A percentile compares a stretch with the other conserved stretches of the same genome.
phyloP scores from a whole-genome alignment of 2,329 filamentous ascomycete genomes.

The Cladobotryum mycophilum region DNA sequence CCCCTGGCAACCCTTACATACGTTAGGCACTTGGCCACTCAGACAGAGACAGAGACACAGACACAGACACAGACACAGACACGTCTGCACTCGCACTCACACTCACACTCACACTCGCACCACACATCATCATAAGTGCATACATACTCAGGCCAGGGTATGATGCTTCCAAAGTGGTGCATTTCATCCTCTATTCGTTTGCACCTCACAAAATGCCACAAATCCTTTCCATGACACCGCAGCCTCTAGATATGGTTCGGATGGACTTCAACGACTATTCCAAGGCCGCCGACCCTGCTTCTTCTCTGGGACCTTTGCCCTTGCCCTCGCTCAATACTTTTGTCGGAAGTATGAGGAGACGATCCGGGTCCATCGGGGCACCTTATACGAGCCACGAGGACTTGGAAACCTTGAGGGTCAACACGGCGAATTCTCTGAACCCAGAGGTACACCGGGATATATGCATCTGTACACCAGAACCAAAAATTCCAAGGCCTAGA shows the following conservation, averaged over 20 bases:
- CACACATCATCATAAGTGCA: too few species aligned
- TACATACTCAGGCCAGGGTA: not conserved
- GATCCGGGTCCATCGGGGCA: conserved; percentile 40
- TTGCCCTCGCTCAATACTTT: not conserved
- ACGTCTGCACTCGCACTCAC: not conserved
- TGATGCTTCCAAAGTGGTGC: not conserved
- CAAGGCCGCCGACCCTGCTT: conserved; percentile 4
- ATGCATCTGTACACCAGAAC: conserved; percentile 50
- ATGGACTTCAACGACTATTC: conserved; percentile 18
- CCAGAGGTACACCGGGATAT: conserved; percentile 35
- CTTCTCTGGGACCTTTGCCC: not conserved
- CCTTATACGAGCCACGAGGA: conserved; percentile 36
- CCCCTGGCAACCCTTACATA: not conserved
- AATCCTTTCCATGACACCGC: conserved; percentile 18
- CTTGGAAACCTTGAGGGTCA: conserved; percentile 24
- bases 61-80: not conserved
- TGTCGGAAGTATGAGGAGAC: conserved; percentile 29
- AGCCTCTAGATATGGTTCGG: conserved; percentile 19
- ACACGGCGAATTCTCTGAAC: conserved; percentile 22
- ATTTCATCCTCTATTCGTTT: not conserved
- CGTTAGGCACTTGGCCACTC: too few species aligned
- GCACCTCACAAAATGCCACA: conserved; percentile 17
- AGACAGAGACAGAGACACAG: too few species aligned
- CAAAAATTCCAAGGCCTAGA: conserved; percentile 52
- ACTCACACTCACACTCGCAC: not conserved